These are phyloP conservation scores for Podospora sp. DNA, from an alignment of 495 filamentous ascomycete species.

Conservation along the genomic window DNA sequence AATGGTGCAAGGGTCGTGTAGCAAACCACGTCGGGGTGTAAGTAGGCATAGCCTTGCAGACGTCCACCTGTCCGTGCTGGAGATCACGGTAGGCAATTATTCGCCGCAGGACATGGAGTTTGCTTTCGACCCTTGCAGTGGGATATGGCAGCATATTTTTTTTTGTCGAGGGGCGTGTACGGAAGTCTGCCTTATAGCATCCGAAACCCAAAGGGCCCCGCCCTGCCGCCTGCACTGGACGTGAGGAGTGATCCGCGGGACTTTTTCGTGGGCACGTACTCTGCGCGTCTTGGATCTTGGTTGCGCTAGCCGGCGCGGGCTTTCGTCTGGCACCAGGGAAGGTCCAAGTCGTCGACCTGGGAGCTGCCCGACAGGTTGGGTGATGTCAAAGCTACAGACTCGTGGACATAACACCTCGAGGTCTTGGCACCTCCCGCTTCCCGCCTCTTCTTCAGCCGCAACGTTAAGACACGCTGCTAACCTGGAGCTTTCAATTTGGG, in stretches of 20 bases:
- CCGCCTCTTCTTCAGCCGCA: conserved; percentile 11
- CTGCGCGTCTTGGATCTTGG: neutral
- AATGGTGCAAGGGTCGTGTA: neutral
- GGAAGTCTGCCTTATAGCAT: conserved; percentile 1
- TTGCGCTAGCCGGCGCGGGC: neutral
- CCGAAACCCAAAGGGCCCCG: conserved; percentile 3
- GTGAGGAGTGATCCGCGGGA: neutral
- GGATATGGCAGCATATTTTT: neutral
- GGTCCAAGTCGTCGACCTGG: neutral
- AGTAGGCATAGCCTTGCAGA: neutral
- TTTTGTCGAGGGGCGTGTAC: neutral
- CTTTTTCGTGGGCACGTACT: conserved; percentile 2
- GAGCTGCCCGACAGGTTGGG: neutral
- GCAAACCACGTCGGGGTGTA: neutral
- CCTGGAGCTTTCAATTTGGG: neutral
- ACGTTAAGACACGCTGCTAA: conserved; percentile 4
- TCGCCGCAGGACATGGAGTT: neutral
- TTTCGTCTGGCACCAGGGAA: neutral
- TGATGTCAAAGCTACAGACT: neutral
- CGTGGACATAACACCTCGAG: neutral
- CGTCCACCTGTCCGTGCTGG: neutral
- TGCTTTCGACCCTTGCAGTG: neutral
- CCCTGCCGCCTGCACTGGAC: neutral
- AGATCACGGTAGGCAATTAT: neutral
- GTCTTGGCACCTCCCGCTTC: neutral